These are phyloP conservation scores for Solanum chilense DNA, from an alignment of 257 asterid species.

Conservation along the genomic window DNA sequence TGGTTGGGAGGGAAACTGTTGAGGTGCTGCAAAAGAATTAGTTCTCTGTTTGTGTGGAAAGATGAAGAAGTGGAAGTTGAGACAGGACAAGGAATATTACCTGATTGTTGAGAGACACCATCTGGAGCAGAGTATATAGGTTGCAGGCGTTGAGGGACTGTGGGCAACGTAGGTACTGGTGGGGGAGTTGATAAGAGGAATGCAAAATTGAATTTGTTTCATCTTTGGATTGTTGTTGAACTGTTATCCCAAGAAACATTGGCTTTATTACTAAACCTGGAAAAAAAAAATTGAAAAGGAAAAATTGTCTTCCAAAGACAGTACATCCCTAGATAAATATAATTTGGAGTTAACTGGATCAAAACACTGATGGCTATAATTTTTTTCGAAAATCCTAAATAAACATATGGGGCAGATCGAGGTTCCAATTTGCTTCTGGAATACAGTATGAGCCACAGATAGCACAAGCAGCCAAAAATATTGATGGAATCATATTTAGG, in stretches of 20 bases:
- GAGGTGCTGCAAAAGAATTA: no score
- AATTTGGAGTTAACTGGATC: not conserved
- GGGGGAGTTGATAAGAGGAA: not conserved
- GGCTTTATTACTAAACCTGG: not conserved
- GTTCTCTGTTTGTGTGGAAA: no score
- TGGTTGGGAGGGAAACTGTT: no score
- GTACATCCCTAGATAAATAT: not conserved
- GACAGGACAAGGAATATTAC: no score
- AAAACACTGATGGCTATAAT: not conserved
- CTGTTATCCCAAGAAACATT: not conserved
- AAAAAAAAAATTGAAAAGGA: not conserved
- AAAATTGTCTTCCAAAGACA: not conserved
- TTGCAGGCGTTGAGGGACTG: not conserved
- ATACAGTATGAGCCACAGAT: not conserved
- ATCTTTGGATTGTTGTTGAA: not conserved
- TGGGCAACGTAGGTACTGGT: not conserved
- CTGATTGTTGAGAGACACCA: no score
- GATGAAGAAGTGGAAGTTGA: no score
- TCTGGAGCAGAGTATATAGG: no score
- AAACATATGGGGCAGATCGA: not conserved
- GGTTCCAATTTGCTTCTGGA: not conserved
- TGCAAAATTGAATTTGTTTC: not conserved
- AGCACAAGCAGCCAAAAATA: not conserved
- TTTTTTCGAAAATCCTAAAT: not conserved
- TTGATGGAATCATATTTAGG: not conserved